Percentiles rank a stretch among this genome's conserved stretches.
These are phyloP conservation scores for Ulota crispa DNA, from an alignment of 225 moss, liverwort and hornwort genomes.

Conservation along the genomic window DNA sequence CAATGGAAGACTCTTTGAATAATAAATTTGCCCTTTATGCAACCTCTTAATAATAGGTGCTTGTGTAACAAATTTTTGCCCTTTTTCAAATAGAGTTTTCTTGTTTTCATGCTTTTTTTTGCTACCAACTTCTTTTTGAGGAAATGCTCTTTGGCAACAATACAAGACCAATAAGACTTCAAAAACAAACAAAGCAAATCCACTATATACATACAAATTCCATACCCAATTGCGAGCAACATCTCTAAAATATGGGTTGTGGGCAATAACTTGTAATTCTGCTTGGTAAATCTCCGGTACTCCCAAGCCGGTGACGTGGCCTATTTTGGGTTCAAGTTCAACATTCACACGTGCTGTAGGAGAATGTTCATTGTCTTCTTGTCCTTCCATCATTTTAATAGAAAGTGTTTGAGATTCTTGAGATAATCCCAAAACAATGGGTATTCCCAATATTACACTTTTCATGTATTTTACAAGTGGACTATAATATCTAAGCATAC, in stretches of 20 bases:
- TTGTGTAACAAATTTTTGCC: not conserved
- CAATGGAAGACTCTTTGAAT: not conserved
- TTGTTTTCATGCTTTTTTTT: not conserved
- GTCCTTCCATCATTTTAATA: constrained; percentile 55
- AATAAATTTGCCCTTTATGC: not conserved
- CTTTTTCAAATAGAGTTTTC: not conserved
- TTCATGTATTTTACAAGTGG: constrained; percentile 45
- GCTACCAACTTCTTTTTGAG: not conserved
- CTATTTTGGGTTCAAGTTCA: constrained; percentile 61
- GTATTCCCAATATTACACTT: constrained; percentile 52
- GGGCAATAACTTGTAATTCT: constrained; percentile 52
- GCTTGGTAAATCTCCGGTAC: constrained; percentile 73
- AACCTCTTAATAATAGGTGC: not conserved
- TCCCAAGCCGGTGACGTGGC: constrained; percentile 36
- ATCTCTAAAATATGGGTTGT: constrained; percentile 59
- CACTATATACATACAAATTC: constrained; percentile 59
- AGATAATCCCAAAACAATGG: constrained; percentile 59
- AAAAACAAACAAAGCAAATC: constrained; percentile 61
- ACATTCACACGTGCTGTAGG: constrained; percentile 58
- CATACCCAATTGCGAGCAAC: constrained; percentile 58
- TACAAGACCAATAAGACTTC: constrained; percentile 61
- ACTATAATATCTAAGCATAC: constrained; percentile 64
- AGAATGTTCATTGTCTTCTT: constrained; percentile 44
- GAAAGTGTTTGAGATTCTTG: constrained; percentile 69
- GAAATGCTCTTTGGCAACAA: constrained; percentile 48